phyloP scores from a whole-genome alignment of 768 basidiomycete species.

The Favolaschia claudopus region DNA sequence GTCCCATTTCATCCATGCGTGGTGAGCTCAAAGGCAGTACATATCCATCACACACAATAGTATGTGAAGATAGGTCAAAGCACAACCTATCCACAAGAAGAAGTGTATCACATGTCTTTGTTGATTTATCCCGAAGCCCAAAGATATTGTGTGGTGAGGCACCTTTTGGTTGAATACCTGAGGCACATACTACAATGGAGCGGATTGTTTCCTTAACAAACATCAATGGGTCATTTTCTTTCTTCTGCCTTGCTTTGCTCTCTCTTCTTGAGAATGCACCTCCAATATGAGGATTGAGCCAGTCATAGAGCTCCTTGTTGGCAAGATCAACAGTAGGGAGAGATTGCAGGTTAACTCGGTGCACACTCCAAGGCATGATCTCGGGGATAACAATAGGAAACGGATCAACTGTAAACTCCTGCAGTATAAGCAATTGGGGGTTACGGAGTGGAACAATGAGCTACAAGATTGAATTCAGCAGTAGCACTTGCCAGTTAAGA shows the following conservation, averaged over 20 bases:
- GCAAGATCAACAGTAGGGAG: constrained; percentile 33
- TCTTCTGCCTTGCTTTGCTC: constrained; percentile 37
- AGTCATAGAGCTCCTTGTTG: constrained; percentile 20
- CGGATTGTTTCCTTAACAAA: constrained; percentile 41
- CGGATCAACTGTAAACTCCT: constrained; percentile 22
- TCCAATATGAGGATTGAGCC: constrained; percentile 39
- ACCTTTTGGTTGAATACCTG: constrained; percentile 28
- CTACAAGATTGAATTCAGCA: too few species aligned
- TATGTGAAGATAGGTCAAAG: too few species aligned
- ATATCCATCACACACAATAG: constrained; percentile 54
- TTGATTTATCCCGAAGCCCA: constrained; percentile 28
- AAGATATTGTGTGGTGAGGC: constrained; percentile 13
- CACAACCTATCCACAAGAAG: constrained; percentile 55
- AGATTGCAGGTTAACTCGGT: constrained; percentile 39
- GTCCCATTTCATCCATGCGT: constrained; percentile 23
- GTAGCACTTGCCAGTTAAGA: too few species aligned
- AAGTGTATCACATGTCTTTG: constrained; percentile 39
- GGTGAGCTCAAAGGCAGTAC: constrained; percentile 43
- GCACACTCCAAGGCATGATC: constrained; percentile 37
- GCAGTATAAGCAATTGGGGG: constrained; percentile 32
- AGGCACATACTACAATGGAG: constrained; percentile 30
- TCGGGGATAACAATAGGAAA: constrained; percentile 31
- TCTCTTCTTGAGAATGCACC: constrained; percentile 36
- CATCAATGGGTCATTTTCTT: constrained; percentile 43
- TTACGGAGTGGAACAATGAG: constrained; percentile 19